Percentiles rank a stretch among this genome's conserved stretches.
Conservation (phyloP, 768 basidiomycete species). For the Infundibulicybe gibba region DNA sequence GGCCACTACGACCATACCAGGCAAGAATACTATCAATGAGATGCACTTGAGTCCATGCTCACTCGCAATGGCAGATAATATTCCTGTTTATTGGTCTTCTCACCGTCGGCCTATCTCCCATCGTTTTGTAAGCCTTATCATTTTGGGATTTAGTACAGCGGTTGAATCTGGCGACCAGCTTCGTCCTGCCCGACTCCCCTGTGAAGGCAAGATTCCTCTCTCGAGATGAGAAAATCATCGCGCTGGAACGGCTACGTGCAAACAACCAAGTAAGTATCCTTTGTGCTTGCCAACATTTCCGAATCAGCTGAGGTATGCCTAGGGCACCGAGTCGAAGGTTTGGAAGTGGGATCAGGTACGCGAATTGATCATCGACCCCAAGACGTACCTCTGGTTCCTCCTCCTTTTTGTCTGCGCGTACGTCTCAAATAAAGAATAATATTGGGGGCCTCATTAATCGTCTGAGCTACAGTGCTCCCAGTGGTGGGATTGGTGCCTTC, state of each 20-base stretch:
- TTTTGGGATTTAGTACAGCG: neutral
- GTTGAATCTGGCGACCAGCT: constrained; percentile 12
- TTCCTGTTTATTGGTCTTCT: constrained; percentile 42
- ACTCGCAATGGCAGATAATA: constrained; percentile 24
- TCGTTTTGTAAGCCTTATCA: constrained; percentile 23
- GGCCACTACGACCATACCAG: constrained; percentile 32
- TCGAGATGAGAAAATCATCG: constrained; percentile 36
- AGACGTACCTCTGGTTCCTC: constrained; percentile 38
- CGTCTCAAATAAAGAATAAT: constrained; percentile 1
- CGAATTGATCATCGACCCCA: constrained; percentile 33
- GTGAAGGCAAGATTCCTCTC: constrained; percentile 34
- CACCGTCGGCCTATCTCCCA: constrained; percentile 33
- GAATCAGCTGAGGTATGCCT: neutral
- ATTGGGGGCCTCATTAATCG: neutral
- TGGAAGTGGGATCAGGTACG: constrained; percentile 43
- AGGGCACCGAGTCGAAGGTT: constrained; percentile 38
- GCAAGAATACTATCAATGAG: constrained; percentile 20
- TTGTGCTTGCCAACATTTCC: too few relatives aligned
- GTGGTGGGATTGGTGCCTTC: constrained; percentile 39
- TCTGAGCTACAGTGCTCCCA: constrained; percentile 20
- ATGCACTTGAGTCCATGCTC: neutral
- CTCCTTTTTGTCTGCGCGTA: constrained; percentile 41
- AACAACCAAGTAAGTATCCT: constrained; percentile 34
- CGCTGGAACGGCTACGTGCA: constrained; percentile 35
- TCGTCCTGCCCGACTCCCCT: constrained; percentile 41